Evolutionary conservation across 2,329 filamentous ascomycete species (phyloP), one percentile per base, ranked within the genome.

Genomic region (Paraphoma sp.): DNA sequence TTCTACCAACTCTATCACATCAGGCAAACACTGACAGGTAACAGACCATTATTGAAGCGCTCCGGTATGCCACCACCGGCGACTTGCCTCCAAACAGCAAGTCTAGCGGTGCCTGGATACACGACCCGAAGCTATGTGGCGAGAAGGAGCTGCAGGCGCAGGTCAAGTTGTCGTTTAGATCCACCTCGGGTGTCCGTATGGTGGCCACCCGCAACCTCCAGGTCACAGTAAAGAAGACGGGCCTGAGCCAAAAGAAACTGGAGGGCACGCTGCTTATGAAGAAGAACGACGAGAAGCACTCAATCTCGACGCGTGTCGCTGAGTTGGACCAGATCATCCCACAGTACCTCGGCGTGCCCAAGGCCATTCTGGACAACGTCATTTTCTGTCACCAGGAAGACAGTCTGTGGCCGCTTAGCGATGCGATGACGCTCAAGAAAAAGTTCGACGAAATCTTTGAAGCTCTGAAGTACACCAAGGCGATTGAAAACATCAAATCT

Each of bases 371-470:
- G 28, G 93, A 98, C 64, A 90, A 90, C 56, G 95, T 99, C 74
- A 97, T 99, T 65, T 99, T 99, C 79, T 99, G 95, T 75, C 95
- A 99, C 72, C 95, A 99, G 73, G 95, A 99, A 74, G 95, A 99
- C 65, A 97, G 94, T 28, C 79, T 98, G 29, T 99, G 95, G 95
- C 95, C 95, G 0, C 88, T 99, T 84, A 96, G 92, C 72, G 92
- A 96, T 69, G 92, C 95, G 0, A 82, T 86, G 0, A 87, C 86
- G 0, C 81, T 99, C 48, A 99, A 99, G 78, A 96, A 96, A 76
- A 90, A 89, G 50, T 99, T 99, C 58, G 95, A 99, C 72, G 92
- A 97, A 73, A 99, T 99, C 10, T 99, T 99, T 65, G 95, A 98
- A 78, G 95, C 95, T 1, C 83, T 92, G 78, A 97, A 97, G 74